phyloP scores from a whole-genome alignment of 2,329 filamentous ascomycete species.

The Cadophora sp. region DNA sequence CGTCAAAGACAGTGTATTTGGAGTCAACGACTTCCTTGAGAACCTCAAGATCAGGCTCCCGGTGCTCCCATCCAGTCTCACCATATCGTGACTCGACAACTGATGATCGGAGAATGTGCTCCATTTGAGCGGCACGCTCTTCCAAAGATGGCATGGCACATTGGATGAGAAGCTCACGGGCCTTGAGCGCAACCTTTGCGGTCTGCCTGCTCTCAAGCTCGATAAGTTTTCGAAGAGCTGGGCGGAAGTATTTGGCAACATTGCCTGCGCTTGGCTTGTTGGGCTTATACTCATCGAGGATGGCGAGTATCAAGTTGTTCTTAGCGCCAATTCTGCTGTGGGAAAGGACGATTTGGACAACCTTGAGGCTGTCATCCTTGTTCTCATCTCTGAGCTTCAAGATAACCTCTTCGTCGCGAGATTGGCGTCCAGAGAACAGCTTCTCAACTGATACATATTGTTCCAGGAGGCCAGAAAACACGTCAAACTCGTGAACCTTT shows the following conservation, averaged over 20 bases:
- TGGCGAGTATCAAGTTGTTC: constrained; percentile 90
- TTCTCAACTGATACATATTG: constrained; percentile 84
- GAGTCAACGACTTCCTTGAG: constrained; percentile 99
- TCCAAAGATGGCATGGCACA: constrained; percentile 95
- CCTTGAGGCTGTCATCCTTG: constrained; percentile 86
- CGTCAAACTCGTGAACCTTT: constrained; percentile 86
- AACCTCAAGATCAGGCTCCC: constrained; percentile 86
- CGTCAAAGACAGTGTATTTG: constrained; percentile 98
- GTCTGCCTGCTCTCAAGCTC: constrained; percentile 85
- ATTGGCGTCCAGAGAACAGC: constrained; percentile 83
- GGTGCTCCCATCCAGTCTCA: constrained; percentile 95
- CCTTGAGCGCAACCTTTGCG: constrained; percentile 96
- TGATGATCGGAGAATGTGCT: constrained; percentile 94
- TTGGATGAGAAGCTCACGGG: constrained; percentile 95
- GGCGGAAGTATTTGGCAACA: constrained; percentile 85
- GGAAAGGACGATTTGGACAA: constrained; percentile 89
- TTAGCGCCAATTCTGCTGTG: constrained; percentile 93
- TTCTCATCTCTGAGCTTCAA: constrained; percentile 94
- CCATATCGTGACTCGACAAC: constrained; percentile 97
- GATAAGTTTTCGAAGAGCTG: constrained; percentile 82
- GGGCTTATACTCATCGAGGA: constrained; percentile 91
- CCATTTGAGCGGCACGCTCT: constrained; percentile 95
- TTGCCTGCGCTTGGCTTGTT: constrained; percentile 92
- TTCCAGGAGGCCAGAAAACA: constrained; percentile 81
- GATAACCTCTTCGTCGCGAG: constrained; percentile 92